Evolutionary conservation across 1,284 basidiomycete species (phyloP).

Genomic region (Ganoderma meredithae): DNA sequence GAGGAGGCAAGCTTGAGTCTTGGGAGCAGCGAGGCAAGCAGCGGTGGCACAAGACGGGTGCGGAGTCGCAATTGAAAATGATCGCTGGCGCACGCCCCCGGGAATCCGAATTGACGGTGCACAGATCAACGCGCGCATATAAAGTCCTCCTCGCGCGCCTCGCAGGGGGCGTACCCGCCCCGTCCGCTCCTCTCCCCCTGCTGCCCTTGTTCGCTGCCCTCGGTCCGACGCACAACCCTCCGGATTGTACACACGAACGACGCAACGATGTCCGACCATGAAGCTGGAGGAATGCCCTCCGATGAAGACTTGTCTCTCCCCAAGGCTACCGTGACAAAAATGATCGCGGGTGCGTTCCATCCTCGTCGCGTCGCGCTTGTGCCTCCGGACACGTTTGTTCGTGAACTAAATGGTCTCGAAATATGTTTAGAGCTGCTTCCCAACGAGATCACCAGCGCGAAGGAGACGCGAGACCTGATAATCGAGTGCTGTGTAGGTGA

Average conservation of each 20-base stretch:
- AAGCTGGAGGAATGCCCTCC: slow-evolving; percentile 65
- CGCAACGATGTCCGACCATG: slow-evolving; percentile 82
- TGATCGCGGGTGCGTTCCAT: slow-evolving; percentile 81
- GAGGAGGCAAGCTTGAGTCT: neutral
- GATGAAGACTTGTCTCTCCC: slow-evolving; percentile 96
- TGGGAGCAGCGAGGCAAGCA: slow-evolving; percentile 28
- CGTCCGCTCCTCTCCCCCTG: slow-evolving; percentile 21
- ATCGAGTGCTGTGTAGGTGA: slow-evolving; percentile 99
- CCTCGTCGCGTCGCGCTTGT: slow-evolving; percentile 20
- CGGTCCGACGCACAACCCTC: slow-evolving; percentile 1
- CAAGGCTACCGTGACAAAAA: slow-evolving; percentile 97
- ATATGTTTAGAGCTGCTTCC: slow-evolving; percentile 84
- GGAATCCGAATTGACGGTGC: slow-evolving; percentile 22
- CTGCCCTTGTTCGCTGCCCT: neutral
- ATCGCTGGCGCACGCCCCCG: slow-evolving; percentile 26
- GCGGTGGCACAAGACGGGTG: slow-evolving; percentile 43
- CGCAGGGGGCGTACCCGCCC: slow-evolving; percentile 23
- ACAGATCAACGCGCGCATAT: slow-evolving; percentile 35
- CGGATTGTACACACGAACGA: slow-evolving; percentile 20
- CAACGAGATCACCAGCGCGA: slow-evolving; percentile 89
- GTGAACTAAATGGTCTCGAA: neutral
- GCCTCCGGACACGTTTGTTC: neutral
- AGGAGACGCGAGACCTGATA: slow-evolving; percentile 95
- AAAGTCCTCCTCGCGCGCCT: slow-evolving; percentile 33
- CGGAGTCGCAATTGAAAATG: slow-evolving; percentile 59